phyloP scores from a whole-genome alignment of 1,284 basidiomycete species.

The Wallemia mellicola region DNA sequence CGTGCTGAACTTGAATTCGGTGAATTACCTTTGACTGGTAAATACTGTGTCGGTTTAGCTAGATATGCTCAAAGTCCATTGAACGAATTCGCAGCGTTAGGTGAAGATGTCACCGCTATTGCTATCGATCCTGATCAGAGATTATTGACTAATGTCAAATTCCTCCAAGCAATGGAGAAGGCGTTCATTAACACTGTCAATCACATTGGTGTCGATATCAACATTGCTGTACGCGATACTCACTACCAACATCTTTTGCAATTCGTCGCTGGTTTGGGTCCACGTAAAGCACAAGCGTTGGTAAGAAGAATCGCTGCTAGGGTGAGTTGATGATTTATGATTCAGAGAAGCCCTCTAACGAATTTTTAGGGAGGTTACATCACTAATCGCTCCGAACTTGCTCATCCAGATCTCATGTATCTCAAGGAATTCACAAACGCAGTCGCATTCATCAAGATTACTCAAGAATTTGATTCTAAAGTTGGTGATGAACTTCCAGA shows the following conservation, averaged over 20 bases:
- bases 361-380: conserved; percentile 40
- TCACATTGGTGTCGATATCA: conserved; percentile 82
- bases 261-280: conserved; percentile 77
- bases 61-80: conserved; percentile 80
- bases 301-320: conserved; percentile 47
- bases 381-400: conserved; percentile 52
- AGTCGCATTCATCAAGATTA: conserved; percentile 63
- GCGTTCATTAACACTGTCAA: conserved; percentile 69
- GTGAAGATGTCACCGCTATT: conserved; percentile 46
- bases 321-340: conserved; percentile 22
- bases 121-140: conserved; percentile 51
- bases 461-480: conserved; percentile 34
- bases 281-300: conserved; percentile 66
- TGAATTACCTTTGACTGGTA: conserved; percentile 43
- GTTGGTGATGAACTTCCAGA: conserved; percentile 31
- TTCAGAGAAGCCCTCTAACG: conserved; percentile 7
- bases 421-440: conserved; percentile 72
- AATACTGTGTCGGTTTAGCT: conserved; percentile 81
- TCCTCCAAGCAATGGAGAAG: conserved; percentile 52
- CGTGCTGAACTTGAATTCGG: conserved; percentile 65
- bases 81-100: conserved; percentile 70
- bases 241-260: conserved; percentile 70
- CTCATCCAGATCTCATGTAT: conserved; percentile 44
- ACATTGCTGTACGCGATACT: conserved; percentile 53
- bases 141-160: conserved; percentile 52